Percentiles rank a stretch among this genome's conserved stretches.
phyloP scores from a whole-genome alignment of 441 rosid species.

The Brassica hybrid region DNA sequence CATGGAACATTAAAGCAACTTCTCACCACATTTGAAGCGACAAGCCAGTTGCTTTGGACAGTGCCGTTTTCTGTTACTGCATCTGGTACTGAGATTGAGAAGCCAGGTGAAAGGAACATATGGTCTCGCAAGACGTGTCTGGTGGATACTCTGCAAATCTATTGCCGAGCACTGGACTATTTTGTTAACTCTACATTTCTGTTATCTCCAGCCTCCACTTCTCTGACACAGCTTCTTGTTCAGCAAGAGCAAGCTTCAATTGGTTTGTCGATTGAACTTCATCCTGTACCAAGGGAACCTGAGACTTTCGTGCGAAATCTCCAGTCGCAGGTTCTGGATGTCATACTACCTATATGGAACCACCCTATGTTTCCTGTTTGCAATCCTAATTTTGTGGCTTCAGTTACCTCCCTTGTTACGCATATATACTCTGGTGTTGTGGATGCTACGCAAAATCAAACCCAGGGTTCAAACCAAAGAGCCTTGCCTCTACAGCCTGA shows the following conservation, averaged over 20 bases:
- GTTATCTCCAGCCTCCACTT: constrained; percentile 70
- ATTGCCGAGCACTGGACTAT: constrained; percentile 80
- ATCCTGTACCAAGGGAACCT: constrained; percentile 94
- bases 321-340: constrained; percentile 95
- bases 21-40: constrained; percentile 95
- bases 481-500: constrained; percentile 87
- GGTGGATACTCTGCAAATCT: constrained; percentile 83
- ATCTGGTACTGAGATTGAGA: constrained; percentile 63
- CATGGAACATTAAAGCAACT: constrained; percentile 91
- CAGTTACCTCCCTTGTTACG: constrained; percentile 78
- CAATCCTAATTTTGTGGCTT: constrained; percentile 72
- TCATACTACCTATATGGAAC: constrained; percentile 88
- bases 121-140: constrained; percentile 76
- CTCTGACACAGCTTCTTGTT: constrained; percentile 92
- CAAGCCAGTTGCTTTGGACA: constrained; percentile 90
- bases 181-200: constrained; percentile 85
- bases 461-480: constrained; percentile 77
- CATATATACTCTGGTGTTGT: constrained; percentile 92
- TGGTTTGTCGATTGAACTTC: constrained; percentile 90
- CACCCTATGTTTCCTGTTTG: constrained; percentile 85
- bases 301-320: constrained; percentile 84
- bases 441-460: constrained; percentile 77
- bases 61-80: constrained; percentile 63
- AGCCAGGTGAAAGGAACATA: constrained; percentile 73
- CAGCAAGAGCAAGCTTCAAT: constrained; percentile 92